These are phyloP conservation scores for Neurospora sp. DNA, from an alignment of 495 filamentous ascomycete genomes.

Conservation along the genomic window DNA sequence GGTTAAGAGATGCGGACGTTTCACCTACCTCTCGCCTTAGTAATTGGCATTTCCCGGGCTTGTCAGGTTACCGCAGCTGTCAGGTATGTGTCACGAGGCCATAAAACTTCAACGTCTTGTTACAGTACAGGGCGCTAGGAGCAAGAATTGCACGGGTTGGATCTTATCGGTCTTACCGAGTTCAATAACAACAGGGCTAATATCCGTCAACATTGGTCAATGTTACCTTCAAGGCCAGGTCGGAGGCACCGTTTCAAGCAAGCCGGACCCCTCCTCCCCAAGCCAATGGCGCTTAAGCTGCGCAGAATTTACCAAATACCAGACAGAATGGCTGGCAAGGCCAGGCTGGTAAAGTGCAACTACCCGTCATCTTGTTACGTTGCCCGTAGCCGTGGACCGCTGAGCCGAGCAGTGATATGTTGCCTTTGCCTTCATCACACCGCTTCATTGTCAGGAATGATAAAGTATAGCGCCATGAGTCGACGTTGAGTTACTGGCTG, in stretches of 20 bases:
- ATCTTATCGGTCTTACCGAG: neutral
- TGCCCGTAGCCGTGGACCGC: neutral
- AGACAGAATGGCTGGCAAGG: neutral
- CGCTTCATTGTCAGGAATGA: neutral
- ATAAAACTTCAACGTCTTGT: neutral
- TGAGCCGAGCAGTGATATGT: neutral
- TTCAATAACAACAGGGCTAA: neutral
- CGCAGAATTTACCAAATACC: neutral
- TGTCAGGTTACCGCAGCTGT: neutral
- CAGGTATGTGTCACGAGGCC: neutral
- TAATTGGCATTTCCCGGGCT: neutral
- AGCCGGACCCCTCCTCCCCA: neutral
- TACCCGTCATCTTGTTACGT: neutral
- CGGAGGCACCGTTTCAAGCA: neutral
- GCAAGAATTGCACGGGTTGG: too few relatives aligned
- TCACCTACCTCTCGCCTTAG: neutral
- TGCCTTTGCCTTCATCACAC: neutral
- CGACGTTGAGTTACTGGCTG: constrained; percentile 15
- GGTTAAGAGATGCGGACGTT: neutral
- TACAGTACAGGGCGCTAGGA: neutral
- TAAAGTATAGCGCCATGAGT: neutral
- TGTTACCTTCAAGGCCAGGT: neutral
- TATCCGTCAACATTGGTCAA: neutral
- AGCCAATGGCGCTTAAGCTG: neutral
- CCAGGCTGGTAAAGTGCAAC: neutral